phyloP scores from a whole-genome alignment of 768 basidiomycete species.

The Botryobasidium botryosum region DNA sequence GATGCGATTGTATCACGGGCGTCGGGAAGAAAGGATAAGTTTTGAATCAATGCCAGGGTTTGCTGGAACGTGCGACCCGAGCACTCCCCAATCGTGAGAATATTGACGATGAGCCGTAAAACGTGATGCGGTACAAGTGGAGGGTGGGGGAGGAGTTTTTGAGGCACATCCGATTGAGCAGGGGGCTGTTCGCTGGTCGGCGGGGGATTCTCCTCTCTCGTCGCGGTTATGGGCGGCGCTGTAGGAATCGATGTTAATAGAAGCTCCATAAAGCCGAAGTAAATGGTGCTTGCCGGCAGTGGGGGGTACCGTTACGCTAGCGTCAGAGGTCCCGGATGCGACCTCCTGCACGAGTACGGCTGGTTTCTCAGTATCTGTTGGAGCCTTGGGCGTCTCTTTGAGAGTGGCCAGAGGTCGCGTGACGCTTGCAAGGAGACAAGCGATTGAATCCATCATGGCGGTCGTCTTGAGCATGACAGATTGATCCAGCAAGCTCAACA shows the following conservation, averaged over 20 bases:
- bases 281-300: neutral
- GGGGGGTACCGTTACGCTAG: neutral
- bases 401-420: constrained; percentile 64
- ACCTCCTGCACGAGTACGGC: too few species aligned
- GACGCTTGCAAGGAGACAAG: constrained; percentile 70
- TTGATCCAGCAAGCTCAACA: constrained; percentile 77
- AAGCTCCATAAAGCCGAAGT: neutral
- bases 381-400: constrained; percentile 4
- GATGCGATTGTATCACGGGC: constrained; percentile 78
- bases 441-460: constrained; percentile 85
- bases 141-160: constrained; percentile 39
- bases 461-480: constrained; percentile 73
- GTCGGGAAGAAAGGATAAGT: constrained; percentile 76
- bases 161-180: neutral
- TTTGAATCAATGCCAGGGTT: constrained; percentile 79
- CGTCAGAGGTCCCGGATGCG: neutral
- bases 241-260: neutral
- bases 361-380: too few species aligned
- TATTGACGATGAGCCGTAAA: constrained; percentile 88
- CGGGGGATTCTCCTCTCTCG: neutral
- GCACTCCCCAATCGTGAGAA: constrained; percentile 94
- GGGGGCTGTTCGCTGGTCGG: neutral
- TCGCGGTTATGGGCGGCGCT: too few species aligned
- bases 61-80: constrained; percentile 93
- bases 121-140: constrained; percentile 74